Base-by-base conservation (phyloP, 2,329 filamentous ascomycete species). In the Fusarium nematophilum region DNA sequence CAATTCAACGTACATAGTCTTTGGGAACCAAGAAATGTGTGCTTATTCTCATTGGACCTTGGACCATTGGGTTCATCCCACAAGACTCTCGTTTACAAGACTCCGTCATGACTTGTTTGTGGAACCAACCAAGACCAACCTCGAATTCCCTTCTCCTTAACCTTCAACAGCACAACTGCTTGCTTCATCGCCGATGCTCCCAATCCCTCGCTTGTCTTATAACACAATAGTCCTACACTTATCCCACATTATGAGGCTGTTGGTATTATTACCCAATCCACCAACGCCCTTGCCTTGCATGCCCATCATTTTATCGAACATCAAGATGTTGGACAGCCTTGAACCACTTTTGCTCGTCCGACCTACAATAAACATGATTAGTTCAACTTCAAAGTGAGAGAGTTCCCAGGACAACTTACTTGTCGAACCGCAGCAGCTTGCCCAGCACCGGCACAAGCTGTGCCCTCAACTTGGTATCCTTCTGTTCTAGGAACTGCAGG, bases 311-410 rank as follows among this genome's bases (percentile, higher is more conserved):
- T 64, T 65, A 76, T 44, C 75, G 69, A 36, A 73, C 74, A 13
- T 73, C 76, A 29, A 83, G 77, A 47, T 83, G 79, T 57, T 85
- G 81, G 13, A 96, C 88, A 3, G 90, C 92, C 14, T 88, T 85
- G 76, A 89, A 86, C 92, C 92, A 96, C 76, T 92, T 94, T 76
- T 95, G 89, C 76, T 95, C 90, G 66, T 97, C 93, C 25, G 75
- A 67, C 59, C 82, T 84, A 42, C 17, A 17, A 14, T 6, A 9
- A n/a, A 3, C 40, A 7, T 25, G 17, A 39, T 46, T 53, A 47
- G 49, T 13, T 26, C 9, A 6, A 36, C 36, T 34, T 13, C 11
- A 52, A 36, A 13, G 11, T 31, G 27, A 8, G 9, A 17, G 1
- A 13, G 10, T 13, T 3, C 13, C 1, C 6, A 3, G 11, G 10